phyloP scores from a whole-genome alignment of 331 rosid species.

The Arachis monticola region DNA sequence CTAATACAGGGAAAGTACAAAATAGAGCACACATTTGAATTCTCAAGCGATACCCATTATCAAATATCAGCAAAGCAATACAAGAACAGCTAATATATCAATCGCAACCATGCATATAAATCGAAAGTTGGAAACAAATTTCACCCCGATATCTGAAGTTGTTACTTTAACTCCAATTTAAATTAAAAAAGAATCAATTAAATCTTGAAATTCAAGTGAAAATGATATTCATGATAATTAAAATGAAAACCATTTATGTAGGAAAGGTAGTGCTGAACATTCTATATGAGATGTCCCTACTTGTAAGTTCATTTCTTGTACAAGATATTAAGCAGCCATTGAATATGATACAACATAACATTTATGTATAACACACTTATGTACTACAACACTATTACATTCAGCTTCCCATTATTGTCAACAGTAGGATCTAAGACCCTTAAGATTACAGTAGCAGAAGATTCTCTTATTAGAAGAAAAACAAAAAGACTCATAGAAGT shows the following conservation, averaged over 20 bases:
- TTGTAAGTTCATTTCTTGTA: constrained; percentile 10
- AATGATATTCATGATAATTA: not conserved
- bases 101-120: constrained; percentile 30
- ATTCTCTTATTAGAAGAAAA: constrained; percentile 4
- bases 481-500: constrained; percentile 12
- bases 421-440: not conserved
- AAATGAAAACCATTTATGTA: not conserved
- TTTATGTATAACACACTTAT: constrained; percentile 6
- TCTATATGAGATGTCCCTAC: not conserved
- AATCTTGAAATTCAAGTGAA: constrained; percentile 12
- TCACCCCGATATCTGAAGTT: constrained; percentile 10
- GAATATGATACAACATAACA: constrained; percentile 1
- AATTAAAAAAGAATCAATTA: not conserved
- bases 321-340: constrained; percentile 22
- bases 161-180: constrained; percentile 8
- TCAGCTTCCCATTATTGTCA: constrained; percentile 26
- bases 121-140: not conserved
- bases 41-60: not conserved
- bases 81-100: constrained; percentile 21
- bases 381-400: not conserved
- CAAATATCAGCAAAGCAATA: constrained; percentile 18
- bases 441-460: not conserved
- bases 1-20: not conserved
- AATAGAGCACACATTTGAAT: constrained; percentile 8
- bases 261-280: not conserved